These are phyloP conservation scores for Salvia sclarea DNA, from an alignment of 305 asterid genomes.

Conservation along the genomic window DNA sequence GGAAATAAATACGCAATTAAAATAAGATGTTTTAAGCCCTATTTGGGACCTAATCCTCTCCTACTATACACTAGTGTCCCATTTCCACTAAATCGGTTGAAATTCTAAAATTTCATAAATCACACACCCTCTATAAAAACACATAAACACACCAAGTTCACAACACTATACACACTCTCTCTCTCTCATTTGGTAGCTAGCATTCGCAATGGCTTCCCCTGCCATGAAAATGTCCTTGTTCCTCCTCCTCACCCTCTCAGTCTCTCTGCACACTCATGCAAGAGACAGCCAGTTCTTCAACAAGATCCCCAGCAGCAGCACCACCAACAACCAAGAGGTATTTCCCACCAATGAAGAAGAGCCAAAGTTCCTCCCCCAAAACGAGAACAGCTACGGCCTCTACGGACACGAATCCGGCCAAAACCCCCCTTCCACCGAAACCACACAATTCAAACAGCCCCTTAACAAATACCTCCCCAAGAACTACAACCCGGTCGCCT, in stretches of 20 bases:
- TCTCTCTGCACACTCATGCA: slow-evolving; percentile 49
- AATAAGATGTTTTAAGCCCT: slow-evolving; percentile 20
- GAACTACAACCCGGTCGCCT: slow-evolving; percentile 78
- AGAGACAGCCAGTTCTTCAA: slow-evolving; percentile 73
- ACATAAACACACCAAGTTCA: slow-evolving; percentile 30
- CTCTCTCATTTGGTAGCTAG: slow-evolving; percentile 4
- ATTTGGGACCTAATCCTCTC: slow-evolving; percentile 41
- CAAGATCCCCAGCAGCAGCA: slow-evolving; percentile 55
- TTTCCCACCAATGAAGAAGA: slow-evolving; percentile 20
- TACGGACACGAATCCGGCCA: slow-evolving; percentile 68
- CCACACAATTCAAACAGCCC: slow-evolving; percentile 27
- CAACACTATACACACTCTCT: slow-evolving; percentile 31
- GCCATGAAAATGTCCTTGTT: slow-evolving; percentile 45
- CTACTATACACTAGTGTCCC: slow-evolving; percentile 35
- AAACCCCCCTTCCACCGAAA: slow-evolving; percentile 49
- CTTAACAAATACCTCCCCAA: slow-evolving; percentile 60
- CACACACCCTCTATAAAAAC: slow-evolving; percentile 46
- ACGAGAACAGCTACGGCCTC: slow-evolving; percentile 70
- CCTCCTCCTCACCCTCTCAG: slow-evolving; percentile 49
- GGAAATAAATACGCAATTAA: neutral
- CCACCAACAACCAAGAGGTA: slow-evolving; percentile 14
- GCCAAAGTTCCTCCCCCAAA: slow-evolving; percentile 61
- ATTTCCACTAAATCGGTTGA: slow-evolving; percentile 47
- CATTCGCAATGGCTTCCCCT: slow-evolving; percentile 50
- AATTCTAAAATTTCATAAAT: slow-evolving; percentile 29